phyloP scores from a whole-genome alignment of 2,329 filamentous ascomycete genomes.

The Parafenestella ontariensis region DNA sequence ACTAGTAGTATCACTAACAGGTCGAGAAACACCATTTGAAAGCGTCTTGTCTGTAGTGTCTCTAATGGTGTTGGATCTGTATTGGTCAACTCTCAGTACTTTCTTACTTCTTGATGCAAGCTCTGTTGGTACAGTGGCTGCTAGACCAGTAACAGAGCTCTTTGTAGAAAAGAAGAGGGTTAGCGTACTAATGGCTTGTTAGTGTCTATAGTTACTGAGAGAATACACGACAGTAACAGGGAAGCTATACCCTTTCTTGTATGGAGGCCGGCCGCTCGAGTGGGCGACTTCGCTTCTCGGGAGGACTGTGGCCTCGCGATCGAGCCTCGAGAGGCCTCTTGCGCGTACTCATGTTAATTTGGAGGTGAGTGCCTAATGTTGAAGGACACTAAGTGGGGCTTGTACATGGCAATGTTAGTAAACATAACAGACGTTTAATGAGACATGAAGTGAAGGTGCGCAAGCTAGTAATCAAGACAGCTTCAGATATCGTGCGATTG shows the following conservation, averaged over 20 bases:
- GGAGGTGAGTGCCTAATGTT: not conserved
- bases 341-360: slow-evolving; percentile 13
- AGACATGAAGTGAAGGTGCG: not conserved
- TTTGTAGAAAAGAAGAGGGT: slow-evolving; percentile 15
- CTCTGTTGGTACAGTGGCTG: slow-evolving; percentile 4
- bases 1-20: slow-evolving; percentile 4
- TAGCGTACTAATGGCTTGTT: slow-evolving; percentile 12
- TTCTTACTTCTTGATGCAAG: not conserved
- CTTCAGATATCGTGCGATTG: no score
- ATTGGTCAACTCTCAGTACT: slow-evolving; percentile 14
- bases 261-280: not conserved
- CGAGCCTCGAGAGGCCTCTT: slow-evolving; percentile 22
- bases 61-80: slow-evolving; percentile 1
- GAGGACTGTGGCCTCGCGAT: slow-evolving; percentile 27
- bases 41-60: not conserved
- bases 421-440: no score
- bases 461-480: no score
- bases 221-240: not conserved
- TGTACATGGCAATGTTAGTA: not conserved
- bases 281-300: slow-evolving; percentile 21
- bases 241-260: slow-evolving; percentile 5
- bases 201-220: not conserved
- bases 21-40: not conserved
- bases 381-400: slow-evolving; percentile 1
- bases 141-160: slow-evolving; percentile 12